phyloP scores from a whole-genome alignment of 2,329 filamentous ascomycete species.

The Fusarium foetens region DNA sequence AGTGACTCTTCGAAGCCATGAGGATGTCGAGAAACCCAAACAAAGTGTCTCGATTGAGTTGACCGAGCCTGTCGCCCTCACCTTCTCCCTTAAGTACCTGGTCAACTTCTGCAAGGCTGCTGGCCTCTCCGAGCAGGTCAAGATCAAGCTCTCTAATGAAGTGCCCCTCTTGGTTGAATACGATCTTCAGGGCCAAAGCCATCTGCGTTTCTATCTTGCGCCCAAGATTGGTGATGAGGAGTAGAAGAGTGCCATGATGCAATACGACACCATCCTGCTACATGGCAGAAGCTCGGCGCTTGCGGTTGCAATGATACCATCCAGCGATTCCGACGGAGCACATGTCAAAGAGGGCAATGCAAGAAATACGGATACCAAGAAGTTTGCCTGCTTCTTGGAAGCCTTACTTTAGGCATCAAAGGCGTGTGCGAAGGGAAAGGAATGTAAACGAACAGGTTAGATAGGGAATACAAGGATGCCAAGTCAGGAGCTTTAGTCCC shows the following conservation, averaged over 20 bases:
- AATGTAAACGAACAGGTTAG: conserved; percentile 22
- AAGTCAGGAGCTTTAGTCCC: background rate
- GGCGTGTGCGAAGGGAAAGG: background rate
- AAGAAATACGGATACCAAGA: conserved; percentile 33
- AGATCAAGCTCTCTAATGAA: conserved; percentile 94
- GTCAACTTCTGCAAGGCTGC: conserved; percentile 99
- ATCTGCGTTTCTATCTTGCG: conserved; percentile 96
- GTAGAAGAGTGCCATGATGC: conserved; percentile 38
- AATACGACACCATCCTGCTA: conserved; percentile 28
- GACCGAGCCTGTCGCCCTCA: conserved; percentile 90
- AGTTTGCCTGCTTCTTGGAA: conserved; percentile 12
- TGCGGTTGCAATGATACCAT: conserved; percentile 25
- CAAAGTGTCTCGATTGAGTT: conserved; percentile 90
- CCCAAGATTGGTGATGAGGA: conserved; percentile 70
- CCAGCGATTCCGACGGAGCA: conserved; percentile 23
- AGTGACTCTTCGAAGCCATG: conserved; percentile 89
- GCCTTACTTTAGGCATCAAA: conserved; percentile 1
- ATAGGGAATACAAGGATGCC: conserved; percentile 5
- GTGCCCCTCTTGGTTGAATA: conserved; percentile 98
- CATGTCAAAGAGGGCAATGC: conserved; percentile 12
- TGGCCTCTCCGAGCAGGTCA: conserved; percentile 82
- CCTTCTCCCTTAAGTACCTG: conserved; percentile 98
- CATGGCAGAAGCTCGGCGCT: conserved; percentile 31
- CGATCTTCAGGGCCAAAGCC: conserved; percentile 82
- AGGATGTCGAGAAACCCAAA: conserved; percentile 87